phyloP scores from a whole-genome alignment of 306 rosid genomes.

The Gastrolobium villosum region DNA sequence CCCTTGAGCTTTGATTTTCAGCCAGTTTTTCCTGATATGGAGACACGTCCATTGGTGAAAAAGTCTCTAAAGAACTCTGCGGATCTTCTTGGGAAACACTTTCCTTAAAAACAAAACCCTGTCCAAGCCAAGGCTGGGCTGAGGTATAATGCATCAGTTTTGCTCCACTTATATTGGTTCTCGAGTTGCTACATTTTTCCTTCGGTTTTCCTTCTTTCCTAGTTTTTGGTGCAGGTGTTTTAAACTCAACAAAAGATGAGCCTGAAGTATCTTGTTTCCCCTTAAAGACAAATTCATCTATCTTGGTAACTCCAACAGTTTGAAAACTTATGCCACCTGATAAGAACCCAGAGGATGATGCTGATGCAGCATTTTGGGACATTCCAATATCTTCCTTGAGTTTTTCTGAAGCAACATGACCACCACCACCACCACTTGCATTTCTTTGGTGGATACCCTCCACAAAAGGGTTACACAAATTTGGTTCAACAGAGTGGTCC shows the following conservation, averaged over 20 bases:
- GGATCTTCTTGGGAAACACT: constrained; percentile 54
- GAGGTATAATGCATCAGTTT: constrained; percentile 57
- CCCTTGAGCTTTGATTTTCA: constrained; percentile 60
- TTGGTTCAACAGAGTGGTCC: constrained; percentile 42
- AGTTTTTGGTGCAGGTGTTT: constrained; percentile 57
- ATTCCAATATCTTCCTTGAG: constrained; percentile 47
- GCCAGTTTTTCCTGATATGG: constrained; percentile 82
- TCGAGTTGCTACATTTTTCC: constrained; percentile 58
- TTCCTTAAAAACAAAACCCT: constrained; percentile 60
- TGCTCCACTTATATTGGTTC: constrained; percentile 63
- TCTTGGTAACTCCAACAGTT: constrained; percentile 52
- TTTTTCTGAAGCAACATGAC: constrained; percentile 41
- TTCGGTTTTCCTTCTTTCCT: constrained; percentile 67
- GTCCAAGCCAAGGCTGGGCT: constrained; percentile 59
- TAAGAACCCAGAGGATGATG: constrained; percentile 49
- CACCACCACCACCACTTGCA: constrained; percentile 51
- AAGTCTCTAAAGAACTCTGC: constrained; percentile 63
- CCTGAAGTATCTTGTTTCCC: constrained; percentile 59
- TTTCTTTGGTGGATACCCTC: constrained; percentile 41
- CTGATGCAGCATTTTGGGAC: constrained; percentile 45
- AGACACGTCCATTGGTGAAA: constrained; percentile 94
- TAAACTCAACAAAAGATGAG: constrained; percentile 66
- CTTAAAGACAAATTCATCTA: constrained; percentile 59
- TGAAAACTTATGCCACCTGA: constrained; percentile 43
- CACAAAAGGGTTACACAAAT: constrained; percentile 48